These are phyloP conservation scores for Aspergillus sp. DNA, from an alignment of 2,329 filamentous ascomycete species.

Conservation along the genomic window DNA sequence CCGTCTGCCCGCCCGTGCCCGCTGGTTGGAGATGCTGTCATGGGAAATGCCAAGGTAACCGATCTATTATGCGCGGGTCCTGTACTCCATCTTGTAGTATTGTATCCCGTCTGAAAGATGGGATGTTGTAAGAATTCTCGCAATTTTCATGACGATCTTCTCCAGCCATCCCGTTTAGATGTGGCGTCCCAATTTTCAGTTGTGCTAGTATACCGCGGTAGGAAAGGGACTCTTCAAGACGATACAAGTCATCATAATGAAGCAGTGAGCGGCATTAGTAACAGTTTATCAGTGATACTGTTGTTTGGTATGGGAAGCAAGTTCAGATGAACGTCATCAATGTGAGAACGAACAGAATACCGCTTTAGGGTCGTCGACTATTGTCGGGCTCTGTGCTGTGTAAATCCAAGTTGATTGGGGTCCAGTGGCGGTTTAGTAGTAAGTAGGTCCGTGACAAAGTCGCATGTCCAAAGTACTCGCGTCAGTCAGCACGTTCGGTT, in stretches of 20 bases:
- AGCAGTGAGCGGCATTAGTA: too few relatives aligned
- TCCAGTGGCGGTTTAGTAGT: neutral
- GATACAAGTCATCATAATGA: too few relatives aligned
- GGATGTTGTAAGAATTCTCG: slow-evolving; percentile 2
- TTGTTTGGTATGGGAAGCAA: too few relatives aligned
- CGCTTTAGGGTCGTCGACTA: neutral
- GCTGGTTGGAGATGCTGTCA: neutral
- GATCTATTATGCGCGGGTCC: too few relatives aligned
- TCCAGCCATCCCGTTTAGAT: neutral
- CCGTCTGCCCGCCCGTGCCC: neutral
- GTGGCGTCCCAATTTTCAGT: neutral
- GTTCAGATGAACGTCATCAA: too few relatives aligned
- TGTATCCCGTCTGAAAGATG: neutral
- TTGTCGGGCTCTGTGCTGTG: neutral
- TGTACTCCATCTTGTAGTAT: neutral
- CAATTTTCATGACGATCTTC: slow-evolving; percentile 7
- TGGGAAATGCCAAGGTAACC: neutral
- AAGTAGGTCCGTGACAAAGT: neutral
- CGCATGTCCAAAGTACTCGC: too few relatives aligned
- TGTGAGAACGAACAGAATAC: too few relatives aligned
- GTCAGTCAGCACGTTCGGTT: too few relatives aligned
- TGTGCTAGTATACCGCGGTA: neutral
- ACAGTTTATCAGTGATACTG: too few relatives aligned
- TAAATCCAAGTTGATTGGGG: neutral
- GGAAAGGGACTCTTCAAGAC: too few relatives aligned